Base-by-base conservation (phyloP, 441 rosid genomes). In the Theobroma grandiflorum region DNA sequence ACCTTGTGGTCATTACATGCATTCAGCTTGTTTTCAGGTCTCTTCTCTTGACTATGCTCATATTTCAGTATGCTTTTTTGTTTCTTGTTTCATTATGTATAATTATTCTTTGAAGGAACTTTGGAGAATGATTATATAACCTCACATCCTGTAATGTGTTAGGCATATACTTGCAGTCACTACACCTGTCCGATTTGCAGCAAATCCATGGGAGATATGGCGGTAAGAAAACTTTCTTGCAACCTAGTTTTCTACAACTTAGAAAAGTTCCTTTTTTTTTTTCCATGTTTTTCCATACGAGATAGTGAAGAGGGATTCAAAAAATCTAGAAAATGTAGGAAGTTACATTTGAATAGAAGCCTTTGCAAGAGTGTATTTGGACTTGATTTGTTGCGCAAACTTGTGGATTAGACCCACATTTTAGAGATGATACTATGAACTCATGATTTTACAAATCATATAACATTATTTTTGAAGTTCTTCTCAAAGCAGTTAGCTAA, bases 151-250 rank as follows among this genome's bases (percentile, higher is more conserved):
- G 20, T 75, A 57, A 47, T 80, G 4, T 63, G 81, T 80, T 81
- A 92, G 96, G 96, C 93, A 74, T 92, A 92, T 85, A 91, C 94
- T 65, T 91, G 92, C 87, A 87, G 92, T 83, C 94, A 91, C 82
- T 92, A 92, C 81, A 88, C 89, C 78, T 92, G 94, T 61, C 96
- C 96, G 22, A 88, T 92, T 78, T 92, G 93, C 86, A 89, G 93
- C 86, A 92, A 88, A 81, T 92, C 96, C 72, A 80, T 92, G 82
- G 96, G 96, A 80, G 91, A 92, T 87, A 92, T 92, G 96, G 93
- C 90, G 79, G 94, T 92, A 89, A 85, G 86, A 55, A 26, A 77
- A 82, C 74, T n/a, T 52, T 78, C 55, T 64, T 14, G 14, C 53
- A 42, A 12, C 63, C 72, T 50, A 20, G 33, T 15, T 66, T 53